A percentile compares a stretch with the other conserved stretches of the same genome.
Evolutionary conservation across 768 basidiomycete genomes (phyloP).

Genomic region (Suillus discolor): DNA sequence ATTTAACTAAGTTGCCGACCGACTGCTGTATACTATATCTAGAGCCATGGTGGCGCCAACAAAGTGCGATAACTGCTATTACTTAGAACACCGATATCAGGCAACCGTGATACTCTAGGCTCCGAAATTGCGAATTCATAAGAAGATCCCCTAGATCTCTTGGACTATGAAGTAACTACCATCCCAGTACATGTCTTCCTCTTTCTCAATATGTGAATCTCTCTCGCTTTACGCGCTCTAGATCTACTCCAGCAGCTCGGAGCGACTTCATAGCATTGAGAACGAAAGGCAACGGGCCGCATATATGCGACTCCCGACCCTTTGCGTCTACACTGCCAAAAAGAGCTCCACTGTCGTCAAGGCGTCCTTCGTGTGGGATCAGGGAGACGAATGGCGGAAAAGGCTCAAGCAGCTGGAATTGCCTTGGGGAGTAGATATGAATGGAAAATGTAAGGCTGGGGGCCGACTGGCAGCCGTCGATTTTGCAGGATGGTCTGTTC

Average conservation of each 20-base stretch:
- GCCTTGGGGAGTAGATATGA: slow-evolving; percentile 18
- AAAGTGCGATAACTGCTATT: too few species aligned
- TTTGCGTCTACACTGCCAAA: slow-evolving; percentile 22
- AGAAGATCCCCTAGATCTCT: neutral
- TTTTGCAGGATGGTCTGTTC: neutral
- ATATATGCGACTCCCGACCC: slow-evolving; percentile 22
- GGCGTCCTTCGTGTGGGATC: slow-evolving; percentile 19
- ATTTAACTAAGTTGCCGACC: too few species aligned
- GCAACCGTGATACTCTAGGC: neutral
- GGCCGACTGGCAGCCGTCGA: neutral
- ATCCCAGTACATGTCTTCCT: neutral
- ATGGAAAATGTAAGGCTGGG: slow-evolving; percentile 19
- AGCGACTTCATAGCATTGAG: slow-evolving; percentile 26
- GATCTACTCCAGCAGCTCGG: slow-evolving; percentile 22
- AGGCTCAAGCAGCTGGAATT: slow-evolving; percentile 6
- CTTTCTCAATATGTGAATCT: slow-evolving; percentile 24
- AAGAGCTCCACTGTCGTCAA: slow-evolving; percentile 21
- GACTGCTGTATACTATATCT: too few species aligned
- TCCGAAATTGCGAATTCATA: neutral
- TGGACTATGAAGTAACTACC: neutral
- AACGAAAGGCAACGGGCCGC: slow-evolving; percentile 29
- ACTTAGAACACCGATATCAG: too few species aligned
- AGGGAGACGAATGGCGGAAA: slow-evolving; percentile 16
- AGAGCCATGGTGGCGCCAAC: too few species aligned
- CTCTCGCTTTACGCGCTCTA: slow-evolving; percentile 25